Base-by-base conservation (phyloP, 1,139 yeast species). In the Saccharomyces hybrid region DNA sequence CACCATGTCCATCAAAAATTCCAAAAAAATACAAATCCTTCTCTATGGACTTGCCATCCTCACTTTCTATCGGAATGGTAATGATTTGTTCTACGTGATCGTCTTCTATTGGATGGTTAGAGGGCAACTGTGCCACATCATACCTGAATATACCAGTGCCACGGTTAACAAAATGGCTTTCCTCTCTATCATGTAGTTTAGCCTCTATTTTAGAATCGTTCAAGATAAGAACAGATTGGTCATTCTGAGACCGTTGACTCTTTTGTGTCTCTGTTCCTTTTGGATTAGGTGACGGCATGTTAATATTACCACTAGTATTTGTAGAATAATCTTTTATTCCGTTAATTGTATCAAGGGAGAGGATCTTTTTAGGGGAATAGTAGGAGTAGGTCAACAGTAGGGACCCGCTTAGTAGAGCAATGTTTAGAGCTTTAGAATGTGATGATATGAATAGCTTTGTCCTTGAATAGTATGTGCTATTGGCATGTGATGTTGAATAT, bases 21-120 rank as follows among this genome's bases (percentile, higher is more conserved):
- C 98, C 97, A 79, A 95, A 95, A 67, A 93, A 89, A 81, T 88
- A 86, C 88, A 97, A 86, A 70, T 91, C 97, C 0, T 95, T 79
- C 54, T 74, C 75, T 54, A 77, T 74, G 59, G 74, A 38, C 20
- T 30, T 44, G 2, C 47, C 41, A 13, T 14, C 42, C 5, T 25
- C 47, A 13, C 46, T 42, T 78, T 52, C 82, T 44, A 84, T 76
- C 3, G 96, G 95, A 0, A 89, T 89, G 58, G 88, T 90, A 13
- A 91, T 85, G 48, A 90, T 82, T 61, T 86, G 86, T 68, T 91
- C 98, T 1, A 93, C 82, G 58, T 95, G 80, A 66, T 88, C 97
- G 69, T 93, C 99, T 70, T 93, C 99, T 61, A 91, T 89, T 8
- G 99, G 99, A 50, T 86, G 83, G 70, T 93, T 95, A 47, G 96